Percentiles rank a stretch among this genome's conserved stretches.
Conservation (phyloP, 2,329 filamentous ascomycete species). For the Aureobasidium melanogenum region DNA sequence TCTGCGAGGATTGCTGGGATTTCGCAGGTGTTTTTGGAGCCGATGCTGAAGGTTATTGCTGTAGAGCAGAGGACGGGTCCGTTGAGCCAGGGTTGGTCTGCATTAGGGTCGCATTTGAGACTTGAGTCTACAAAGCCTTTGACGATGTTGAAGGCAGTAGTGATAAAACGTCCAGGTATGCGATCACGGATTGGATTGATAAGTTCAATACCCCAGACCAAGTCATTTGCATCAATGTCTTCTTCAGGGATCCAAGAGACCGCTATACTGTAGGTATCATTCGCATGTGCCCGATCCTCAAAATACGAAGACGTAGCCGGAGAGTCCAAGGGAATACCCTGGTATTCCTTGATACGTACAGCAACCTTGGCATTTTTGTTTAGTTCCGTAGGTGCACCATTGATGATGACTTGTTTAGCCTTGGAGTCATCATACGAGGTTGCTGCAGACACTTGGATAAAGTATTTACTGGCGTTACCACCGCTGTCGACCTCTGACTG, state of each 20-base stretch:
- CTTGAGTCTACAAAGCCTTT: slow-evolving; percentile 88
- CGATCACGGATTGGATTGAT: slow-evolving; percentile 66
- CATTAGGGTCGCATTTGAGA: slow-evolving; percentile 79
- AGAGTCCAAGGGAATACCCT: slow-evolving; percentile 57
- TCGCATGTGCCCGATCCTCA: slow-evolving; percentile 54
- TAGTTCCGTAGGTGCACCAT: slow-evolving; percentile 51
- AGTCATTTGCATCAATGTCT: slow-evolving; percentile 55
- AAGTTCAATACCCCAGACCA: slow-evolving; percentile 84
- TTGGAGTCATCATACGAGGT: slow-evolving; percentile 59
- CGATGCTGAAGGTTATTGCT: slow-evolving; percentile 13
- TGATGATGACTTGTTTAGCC: slow-evolving; percentile 67
- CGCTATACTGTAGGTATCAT: slow-evolving; percentile 77
- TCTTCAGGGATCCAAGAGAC: slow-evolving; percentile 66
- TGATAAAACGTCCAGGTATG: slow-evolving; percentile 70
- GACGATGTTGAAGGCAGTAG: slow-evolving; percentile 72
- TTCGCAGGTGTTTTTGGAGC: slow-evolving; percentile 18
- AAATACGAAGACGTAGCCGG: slow-evolving; percentile 67
- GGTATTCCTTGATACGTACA: slow-evolving; percentile 62
- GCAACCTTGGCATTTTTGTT: slow-evolving; percentile 59
- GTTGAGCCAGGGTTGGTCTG: slow-evolving; percentile 77
- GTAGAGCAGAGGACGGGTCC: slow-evolving; percentile 44
- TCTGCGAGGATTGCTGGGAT: slow-evolving; percentile 25
- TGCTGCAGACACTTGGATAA: slow-evolving; percentile 73
- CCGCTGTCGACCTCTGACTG: slow-evolving; percentile 18
- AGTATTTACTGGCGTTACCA: slow-evolving; percentile 52